Conservation (phyloP, 257 asterid genomes). For the Verbena officinalis region DNA sequence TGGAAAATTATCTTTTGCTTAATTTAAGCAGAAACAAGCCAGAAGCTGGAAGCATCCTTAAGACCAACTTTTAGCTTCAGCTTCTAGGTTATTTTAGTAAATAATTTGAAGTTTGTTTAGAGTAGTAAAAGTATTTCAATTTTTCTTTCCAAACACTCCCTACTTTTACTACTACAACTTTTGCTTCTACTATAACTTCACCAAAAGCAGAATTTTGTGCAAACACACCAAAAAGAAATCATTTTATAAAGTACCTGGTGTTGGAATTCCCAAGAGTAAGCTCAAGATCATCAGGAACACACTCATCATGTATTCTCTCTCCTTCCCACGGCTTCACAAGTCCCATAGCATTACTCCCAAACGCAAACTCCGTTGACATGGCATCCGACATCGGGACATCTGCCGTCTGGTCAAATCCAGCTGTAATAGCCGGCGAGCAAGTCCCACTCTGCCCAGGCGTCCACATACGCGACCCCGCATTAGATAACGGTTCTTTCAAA, state of each 20-base stretch:
- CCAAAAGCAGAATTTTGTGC: not conserved
- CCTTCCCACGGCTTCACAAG: slow-evolving; percentile 98
- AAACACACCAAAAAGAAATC: not conserved
- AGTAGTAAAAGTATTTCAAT: too few relatives aligned
- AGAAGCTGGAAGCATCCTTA: too few relatives aligned
- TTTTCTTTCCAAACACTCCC: not conserved
- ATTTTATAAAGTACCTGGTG: slow-evolving; percentile 57
- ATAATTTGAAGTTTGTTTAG: too few relatives aligned
- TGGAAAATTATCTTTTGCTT: too few relatives aligned
- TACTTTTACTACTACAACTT: too few relatives aligned
- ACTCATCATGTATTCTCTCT: slow-evolving; percentile 93
- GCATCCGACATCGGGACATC: slow-evolving; percentile 96
- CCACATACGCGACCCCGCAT: slow-evolving; percentile 95
- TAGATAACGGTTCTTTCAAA: slow-evolving; percentile 71
- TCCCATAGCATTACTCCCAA: slow-evolving; percentile 68
- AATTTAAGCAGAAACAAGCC: too few relatives aligned
- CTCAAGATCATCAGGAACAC: slow-evolving; percentile 91
- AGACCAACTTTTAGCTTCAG: too few relatives aligned
- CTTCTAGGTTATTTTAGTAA: too few relatives aligned
- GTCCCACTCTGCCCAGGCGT: slow-evolving; percentile 98
- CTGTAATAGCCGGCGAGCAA: slow-evolving; percentile 83
- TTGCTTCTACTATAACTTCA: too few relatives aligned
- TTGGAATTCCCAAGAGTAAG: slow-evolving; percentile 89
- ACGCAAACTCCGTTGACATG: slow-evolving; percentile 87
- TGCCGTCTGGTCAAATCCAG: slow-evolving; percentile 68